phyloP scores from a whole-genome alignment of 148 eudicot genomes.

The Spergularia marina region DNA sequence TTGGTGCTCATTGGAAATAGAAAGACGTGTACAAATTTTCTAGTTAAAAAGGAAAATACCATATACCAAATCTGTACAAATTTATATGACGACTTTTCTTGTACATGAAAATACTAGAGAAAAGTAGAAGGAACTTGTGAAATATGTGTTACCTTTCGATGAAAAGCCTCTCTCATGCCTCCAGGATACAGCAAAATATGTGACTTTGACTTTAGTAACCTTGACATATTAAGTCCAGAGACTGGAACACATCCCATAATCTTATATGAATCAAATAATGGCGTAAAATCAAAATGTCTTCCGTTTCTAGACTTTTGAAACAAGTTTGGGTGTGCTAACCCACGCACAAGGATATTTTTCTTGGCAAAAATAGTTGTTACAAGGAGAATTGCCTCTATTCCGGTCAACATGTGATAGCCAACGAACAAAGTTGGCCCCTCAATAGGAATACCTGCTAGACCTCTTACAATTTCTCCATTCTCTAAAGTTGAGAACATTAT shows the following conservation, averaged over 20 bases:
- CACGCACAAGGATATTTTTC: constrained; percentile 48
- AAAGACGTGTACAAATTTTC: too few relatives aligned
- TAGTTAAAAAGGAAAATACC: too few relatives aligned
- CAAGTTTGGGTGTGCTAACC: constrained; percentile 70
- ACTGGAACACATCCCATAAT: constrained; percentile 72
- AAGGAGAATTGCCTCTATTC: constrained; percentile 51
- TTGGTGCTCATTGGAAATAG: too few relatives aligned
- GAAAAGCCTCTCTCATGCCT: constrained; percentile 74
- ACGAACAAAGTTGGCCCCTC: constrained; percentile 72
- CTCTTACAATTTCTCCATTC: constrained; percentile 54
- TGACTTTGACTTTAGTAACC: constrained; percentile 47
- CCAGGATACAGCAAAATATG: constrained; percentile 74
- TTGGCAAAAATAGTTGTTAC: constrained; percentile 34
- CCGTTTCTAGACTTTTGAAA: constrained; percentile 40
- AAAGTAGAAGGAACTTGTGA: too few relatives aligned
- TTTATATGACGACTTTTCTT: too few relatives aligned
- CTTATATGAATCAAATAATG: constrained; percentile 33
- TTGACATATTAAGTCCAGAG: constrained; percentile 47
- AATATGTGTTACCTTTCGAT: constrained; percentile 52
- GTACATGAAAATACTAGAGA: too few relatives aligned
- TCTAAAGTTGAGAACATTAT: constrained; percentile 67
- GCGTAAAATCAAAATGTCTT: constrained; percentile 35
- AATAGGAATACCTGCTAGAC: constrained; percentile 59
- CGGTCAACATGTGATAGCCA: constrained; percentile 73
- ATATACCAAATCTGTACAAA: too few relatives aligned